Evolutionary conservation across 352 stramenopile species (phyloP), one percentile per base, ranked within the genome.

Genomic region (Phytopythium cucurbitacearum): DNA sequence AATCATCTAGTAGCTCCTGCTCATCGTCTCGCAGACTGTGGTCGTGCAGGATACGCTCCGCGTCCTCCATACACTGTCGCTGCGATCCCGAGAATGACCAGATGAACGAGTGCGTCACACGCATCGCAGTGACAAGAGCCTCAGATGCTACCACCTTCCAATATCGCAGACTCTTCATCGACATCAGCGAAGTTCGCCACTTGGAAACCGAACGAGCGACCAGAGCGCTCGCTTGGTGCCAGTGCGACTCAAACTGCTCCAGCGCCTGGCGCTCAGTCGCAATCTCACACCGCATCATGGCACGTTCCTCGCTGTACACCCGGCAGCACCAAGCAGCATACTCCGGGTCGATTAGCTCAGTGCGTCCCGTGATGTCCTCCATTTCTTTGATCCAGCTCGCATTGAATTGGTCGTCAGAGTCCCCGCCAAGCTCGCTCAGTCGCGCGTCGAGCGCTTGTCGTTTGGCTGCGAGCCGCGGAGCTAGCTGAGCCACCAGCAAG

Each of bases 231-330:
- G 40, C 40, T n/a, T 53, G 40, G 4, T 46, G 40, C 48, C 53
- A 66, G 10, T 59, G 40, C 1, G 11, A 9, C 28, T 59, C 39
- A 10, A 52, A 44, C 4, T 36, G 1, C 3, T 34, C 10, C 3
- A 69, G 41, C 9, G 42, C 39, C 13, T 40, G 7, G 1, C 52
- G 40, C 32, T 59, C 52, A 0, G 21, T 34, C 16, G 58, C 28
- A 4, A 50, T 44, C 21, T 78, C 69, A 12, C n/a, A 45, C 0
- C 49, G 59, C 40, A 37, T 56, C 42, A 76, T 42, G 8, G 21
- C 33, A 1, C 68, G 35, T 9, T 76, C 71, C 59, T 81, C 68
- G 9, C 52, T 56, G 1, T 15, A 6, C 13, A 60, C 35, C 0
- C 46, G 56, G 3, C 52, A 35, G n/a, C 48, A 35, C 62, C 62